Percentiles rank a stretch among this genome's conserved stretches.
These are phyloP conservation scores for Eucalyptus shirleyi DNA, from an alignment of 345 rosid genomes.

Conservation along the genomic window DNA sequence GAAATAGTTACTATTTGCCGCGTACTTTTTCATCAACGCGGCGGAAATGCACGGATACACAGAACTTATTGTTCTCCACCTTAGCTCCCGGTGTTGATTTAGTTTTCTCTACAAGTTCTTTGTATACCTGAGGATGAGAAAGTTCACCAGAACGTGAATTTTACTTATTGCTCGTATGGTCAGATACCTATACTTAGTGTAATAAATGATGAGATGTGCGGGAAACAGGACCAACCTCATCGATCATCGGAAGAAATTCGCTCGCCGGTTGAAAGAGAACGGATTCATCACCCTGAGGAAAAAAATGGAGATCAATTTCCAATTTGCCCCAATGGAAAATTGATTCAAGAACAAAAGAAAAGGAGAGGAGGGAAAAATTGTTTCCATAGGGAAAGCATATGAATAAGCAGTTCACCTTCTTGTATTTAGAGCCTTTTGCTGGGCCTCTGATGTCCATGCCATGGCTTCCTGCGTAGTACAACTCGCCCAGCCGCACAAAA, in stretches of 20 bases:
- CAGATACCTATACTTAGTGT: background rate
- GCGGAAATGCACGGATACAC: constrained; percentile 82
- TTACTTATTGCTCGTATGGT: background rate
- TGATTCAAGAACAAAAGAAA: background rate
- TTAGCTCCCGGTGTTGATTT: constrained; percentile 67
- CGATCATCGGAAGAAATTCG: constrained; percentile 72
- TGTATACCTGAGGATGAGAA: constrained; percentile 28
- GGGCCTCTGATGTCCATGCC: constrained; percentile 99
- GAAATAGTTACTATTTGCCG: background rate
- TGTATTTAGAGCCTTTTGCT: constrained; percentile 32
- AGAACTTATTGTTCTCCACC: constrained; percentile 89
- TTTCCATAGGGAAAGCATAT: background rate
- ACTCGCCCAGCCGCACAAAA: constrained; percentile 70
- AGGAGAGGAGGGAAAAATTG: background rate
- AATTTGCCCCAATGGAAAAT: background rate
- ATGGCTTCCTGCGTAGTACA: constrained; percentile 99
- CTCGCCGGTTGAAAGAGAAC: constrained; percentile 77
- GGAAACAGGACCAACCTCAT: constrained; percentile 36
- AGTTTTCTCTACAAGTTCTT: constrained; percentile 46
- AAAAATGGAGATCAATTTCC: background rate
- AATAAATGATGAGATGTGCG: background rate
- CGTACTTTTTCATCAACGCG: constrained; percentile 74
- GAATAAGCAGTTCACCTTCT: constrained; percentile 22
- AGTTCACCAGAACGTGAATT: background rate
- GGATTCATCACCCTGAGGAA: constrained; percentile 26